These are phyloP conservation scores for Globisporangium abappressorium DNA, from an alignment of 352 stramenopile genomes.

Conservation along the genomic window DNA sequence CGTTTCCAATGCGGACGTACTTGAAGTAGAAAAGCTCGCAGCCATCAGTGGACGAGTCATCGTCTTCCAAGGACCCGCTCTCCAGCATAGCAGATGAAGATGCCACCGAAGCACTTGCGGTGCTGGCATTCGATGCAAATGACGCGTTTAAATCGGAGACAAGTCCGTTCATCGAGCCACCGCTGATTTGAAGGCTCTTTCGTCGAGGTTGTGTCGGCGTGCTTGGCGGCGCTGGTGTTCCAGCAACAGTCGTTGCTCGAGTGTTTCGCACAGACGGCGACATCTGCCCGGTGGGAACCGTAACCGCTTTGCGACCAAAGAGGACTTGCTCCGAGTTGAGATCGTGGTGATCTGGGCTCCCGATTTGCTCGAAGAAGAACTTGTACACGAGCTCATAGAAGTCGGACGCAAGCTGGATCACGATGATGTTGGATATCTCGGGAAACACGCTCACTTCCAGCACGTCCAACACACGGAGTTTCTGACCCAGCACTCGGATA, in stretches of 20 bases:
- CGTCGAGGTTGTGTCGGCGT: not conserved
- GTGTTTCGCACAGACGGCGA: slow-evolving; percentile 2
- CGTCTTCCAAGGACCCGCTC: slow-evolving; percentile 39
- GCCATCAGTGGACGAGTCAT: slow-evolving; percentile 46
- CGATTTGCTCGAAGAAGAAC: slow-evolving; percentile 76
- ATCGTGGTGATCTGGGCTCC: slow-evolving; percentile 25
- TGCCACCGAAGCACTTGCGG: slow-evolving; percentile 5
- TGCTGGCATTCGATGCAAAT: not conserved
- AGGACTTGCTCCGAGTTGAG: slow-evolving; percentile 48
- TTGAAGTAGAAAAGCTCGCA: slow-evolving; percentile 86
- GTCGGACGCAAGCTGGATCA: slow-evolving; percentile 76
- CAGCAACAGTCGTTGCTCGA: not conserved
- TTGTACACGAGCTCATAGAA: slow-evolving; percentile 86
- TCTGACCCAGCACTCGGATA: slow-evolving; percentile 60
- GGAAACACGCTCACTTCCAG: slow-evolving; percentile 83
- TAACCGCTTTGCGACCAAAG: slow-evolving; percentile 46
- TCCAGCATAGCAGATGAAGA: slow-evolving; percentile 17
- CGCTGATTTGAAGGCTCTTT: slow-evolving; percentile 15
- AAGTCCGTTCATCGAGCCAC: not conserved
- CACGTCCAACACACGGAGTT: slow-evolving; percentile 69
- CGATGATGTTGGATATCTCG: slow-evolving; percentile 79
- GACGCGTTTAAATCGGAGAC: slow-evolving; percentile 4
- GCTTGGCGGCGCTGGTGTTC: not conserved
- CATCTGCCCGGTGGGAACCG: not conserved
- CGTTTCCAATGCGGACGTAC: slow-evolving; percentile 78